A percentile compares a stretch with the other conserved stretches of the same genome.
These are phyloP conservation scores for Nakaseomyces uthaithaninus DNA, from an alignment of 1,139 yeast species.

Conservation along the genomic window DNA sequence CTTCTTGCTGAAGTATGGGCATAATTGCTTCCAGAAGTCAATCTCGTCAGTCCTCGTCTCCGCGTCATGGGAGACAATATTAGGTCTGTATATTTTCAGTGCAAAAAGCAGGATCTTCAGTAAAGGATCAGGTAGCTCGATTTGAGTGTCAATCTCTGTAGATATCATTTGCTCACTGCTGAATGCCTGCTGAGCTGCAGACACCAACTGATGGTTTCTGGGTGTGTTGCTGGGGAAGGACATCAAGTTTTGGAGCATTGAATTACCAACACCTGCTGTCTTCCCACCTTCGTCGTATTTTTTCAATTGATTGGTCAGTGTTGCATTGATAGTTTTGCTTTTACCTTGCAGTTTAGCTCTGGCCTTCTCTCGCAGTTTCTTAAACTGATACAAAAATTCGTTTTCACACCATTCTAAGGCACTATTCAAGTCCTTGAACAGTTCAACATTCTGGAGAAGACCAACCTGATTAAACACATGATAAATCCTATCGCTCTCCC, in stretches of 20 bases:
- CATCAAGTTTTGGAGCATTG: slow-evolving; percentile 12
- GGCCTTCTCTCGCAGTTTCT: slow-evolving; percentile 30
- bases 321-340: neutral
- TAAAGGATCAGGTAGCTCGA: slow-evolving; percentile 25
- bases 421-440: slow-evolving; percentile 56
- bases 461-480: slow-evolving; percentile 66
- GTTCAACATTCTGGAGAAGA: slow-evolving; percentile 44
- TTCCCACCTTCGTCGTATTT: slow-evolving; percentile 14
- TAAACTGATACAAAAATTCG: slow-evolving; percentile 67
- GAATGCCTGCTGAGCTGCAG: slow-evolving; percentile 33
- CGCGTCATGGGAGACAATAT: slow-evolving; percentile 31
- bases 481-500: slow-evolving; percentile 52
- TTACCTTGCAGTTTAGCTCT: slow-evolving; percentile 15
- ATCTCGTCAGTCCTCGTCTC: slow-evolving; percentile 20
- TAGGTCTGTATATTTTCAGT: slow-evolving; percentile 29
- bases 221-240: slow-evolving; percentile 35
- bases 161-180: slow-evolving; percentile 31
- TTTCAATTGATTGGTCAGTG: neutral
- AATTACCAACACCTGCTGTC: slow-evolving; percentile 5
- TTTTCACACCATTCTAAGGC: slow-evolving; percentile 98
- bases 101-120: slow-evolving; percentile 26
- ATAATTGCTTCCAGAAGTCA: slow-evolving; percentile 25
- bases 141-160: slow-evolving; percentile 38
- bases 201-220: slow-evolving; percentile 34
- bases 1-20: slow-evolving; percentile 22